Percentiles rank a stretch among this genome's conserved stretches.
Evolutionary conservation across 352 stramenopile species (phyloP).

Genomic region (Phytopythium sindhum): DNA sequence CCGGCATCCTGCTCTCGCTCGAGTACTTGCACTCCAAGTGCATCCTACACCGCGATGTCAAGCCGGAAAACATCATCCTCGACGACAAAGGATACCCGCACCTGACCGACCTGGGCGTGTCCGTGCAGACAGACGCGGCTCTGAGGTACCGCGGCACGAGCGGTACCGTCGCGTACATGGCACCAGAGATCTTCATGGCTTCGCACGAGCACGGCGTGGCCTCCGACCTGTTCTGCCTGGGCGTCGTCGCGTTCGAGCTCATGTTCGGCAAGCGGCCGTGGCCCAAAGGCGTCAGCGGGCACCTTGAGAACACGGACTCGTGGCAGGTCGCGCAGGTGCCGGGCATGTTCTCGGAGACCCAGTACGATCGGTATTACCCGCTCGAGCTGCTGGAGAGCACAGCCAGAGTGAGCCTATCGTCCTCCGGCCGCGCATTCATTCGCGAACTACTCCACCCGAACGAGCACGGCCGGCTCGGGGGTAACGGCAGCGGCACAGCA

Average conservation of each 20-base stretch:
- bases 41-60: constrained; percentile 82
- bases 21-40: constrained; percentile 59
- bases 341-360: constrained; percentile 17
- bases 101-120: constrained; percentile 74
- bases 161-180: constrained; percentile 69
- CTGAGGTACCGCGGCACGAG: constrained; percentile 51
- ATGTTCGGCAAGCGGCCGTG: constrained; percentile 45
- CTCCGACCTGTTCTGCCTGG: constrained; percentile 65
- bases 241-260: constrained; percentile 54
- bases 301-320: constrained; percentile 25
- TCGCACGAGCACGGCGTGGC: constrained; percentile 50
- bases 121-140: constrained; percentile 36
- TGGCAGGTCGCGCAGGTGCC: constrained; percentile 3
- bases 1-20: constrained; percentile 54
- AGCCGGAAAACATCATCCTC: constrained; percentile 85
- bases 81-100: constrained; percentile 72
- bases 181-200: constrained; percentile 58
- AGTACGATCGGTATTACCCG: constrained; percentile 47
- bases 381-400: constrained; percentile 36
- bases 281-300: constrained; percentile 22
- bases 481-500: constrained; percentile 10
- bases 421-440: constrained; percentile 38
- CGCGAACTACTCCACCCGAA: constrained; percentile 46
- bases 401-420: constrained; percentile 17
- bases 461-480: constrained; percentile 41